Evolutionary conservation across 1,284 basidiomycete species (phyloP).

Genomic region (Malassezia obtusa): DNA sequence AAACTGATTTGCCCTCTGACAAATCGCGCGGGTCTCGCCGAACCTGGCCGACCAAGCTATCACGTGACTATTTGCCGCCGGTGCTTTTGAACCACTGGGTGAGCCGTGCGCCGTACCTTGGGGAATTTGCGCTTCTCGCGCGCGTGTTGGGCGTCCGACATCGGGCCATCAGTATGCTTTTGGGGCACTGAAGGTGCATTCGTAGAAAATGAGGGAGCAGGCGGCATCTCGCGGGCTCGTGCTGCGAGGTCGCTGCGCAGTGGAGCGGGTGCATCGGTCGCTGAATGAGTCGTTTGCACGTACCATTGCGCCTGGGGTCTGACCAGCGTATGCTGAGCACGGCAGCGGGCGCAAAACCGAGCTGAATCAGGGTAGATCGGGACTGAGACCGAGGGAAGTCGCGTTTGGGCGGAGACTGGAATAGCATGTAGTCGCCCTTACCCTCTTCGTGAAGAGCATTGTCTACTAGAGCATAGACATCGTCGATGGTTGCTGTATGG

Average conservation of each 20-base stretch:
- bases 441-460: conserved; percentile 62
- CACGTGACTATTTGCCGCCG: conserved; percentile 15
- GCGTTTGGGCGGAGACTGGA: conserved; percentile 64
- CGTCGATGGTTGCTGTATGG: conserved; percentile 64
- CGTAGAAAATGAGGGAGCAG: conserved; percentile 6
- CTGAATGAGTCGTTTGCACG: neutral
- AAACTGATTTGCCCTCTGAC: neutral
- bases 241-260: conserved; percentile 14
- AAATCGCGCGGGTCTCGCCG: conserved; percentile 11
- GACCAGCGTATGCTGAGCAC: conserved; percentile 66
- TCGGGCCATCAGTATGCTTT: neutral
- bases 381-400: conserved; percentile 70
- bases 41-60: neutral
- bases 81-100: conserved; percentile 19
- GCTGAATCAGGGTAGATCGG: conserved; percentile 59
- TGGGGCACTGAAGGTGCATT: conserved; percentile 6
- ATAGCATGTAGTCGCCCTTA: conserved; percentile 63
- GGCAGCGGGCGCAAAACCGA: conserved; percentile 69
- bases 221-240: conserved; percentile 16
- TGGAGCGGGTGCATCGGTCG: conserved; percentile 19
- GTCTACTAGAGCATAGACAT: conserved; percentile 72
- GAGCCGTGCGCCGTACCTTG: conserved; percentile 12
- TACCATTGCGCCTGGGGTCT: conserved; percentile 61
- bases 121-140: conserved; percentile 15
- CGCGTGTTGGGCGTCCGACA: conserved; percentile 7